Evolutionary conservation across 176 grass and related monocot genomes (phyloP).

Genomic region (Oryza australiensis): DNA sequence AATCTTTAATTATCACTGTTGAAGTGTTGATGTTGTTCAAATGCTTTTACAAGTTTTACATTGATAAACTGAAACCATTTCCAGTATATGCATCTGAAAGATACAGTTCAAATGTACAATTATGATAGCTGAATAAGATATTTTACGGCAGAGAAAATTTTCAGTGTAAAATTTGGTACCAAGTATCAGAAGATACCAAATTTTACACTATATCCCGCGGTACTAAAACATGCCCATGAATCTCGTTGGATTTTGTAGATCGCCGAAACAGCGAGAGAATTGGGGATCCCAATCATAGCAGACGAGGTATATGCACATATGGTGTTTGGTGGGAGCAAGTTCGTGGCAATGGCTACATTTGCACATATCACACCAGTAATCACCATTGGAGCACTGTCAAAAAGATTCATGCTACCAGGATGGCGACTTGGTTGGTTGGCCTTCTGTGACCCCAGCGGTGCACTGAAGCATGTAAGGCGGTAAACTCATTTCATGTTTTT

Average conservation of each 20-base stretch:
- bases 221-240: too few species aligned
- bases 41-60: too few species aligned
- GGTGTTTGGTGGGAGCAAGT: constrained; percentile 65
- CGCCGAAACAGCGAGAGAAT: constrained; percentile 70
- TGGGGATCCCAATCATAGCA: constrained; percentile 73
- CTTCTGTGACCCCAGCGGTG: constrained; percentile 62
- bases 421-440: constrained; percentile 94
- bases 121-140: too few species aligned
- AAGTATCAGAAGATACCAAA: too few species aligned
- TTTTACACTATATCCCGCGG: too few species aligned
- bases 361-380: constrained; percentile 70
- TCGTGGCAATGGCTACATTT: constrained; percentile 73
- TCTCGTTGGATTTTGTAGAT: constrained; percentile 49
- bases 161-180: too few species aligned
- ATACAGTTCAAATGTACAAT: neutral
- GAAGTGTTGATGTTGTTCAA: too few species aligned
- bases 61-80: neutral
- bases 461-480: constrained; percentile 53
- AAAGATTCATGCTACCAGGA: constrained; percentile 88
- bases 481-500: neutral
- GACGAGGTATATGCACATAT: constrained; percentile 89
- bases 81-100: neutral
- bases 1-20: too few species aligned
- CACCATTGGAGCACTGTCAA: constrained; percentile 76
- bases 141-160: too few species aligned